Base-by-base conservation (phyloP, 1,284 basidiomycete genomes). In the Trametes sp. region DNA sequence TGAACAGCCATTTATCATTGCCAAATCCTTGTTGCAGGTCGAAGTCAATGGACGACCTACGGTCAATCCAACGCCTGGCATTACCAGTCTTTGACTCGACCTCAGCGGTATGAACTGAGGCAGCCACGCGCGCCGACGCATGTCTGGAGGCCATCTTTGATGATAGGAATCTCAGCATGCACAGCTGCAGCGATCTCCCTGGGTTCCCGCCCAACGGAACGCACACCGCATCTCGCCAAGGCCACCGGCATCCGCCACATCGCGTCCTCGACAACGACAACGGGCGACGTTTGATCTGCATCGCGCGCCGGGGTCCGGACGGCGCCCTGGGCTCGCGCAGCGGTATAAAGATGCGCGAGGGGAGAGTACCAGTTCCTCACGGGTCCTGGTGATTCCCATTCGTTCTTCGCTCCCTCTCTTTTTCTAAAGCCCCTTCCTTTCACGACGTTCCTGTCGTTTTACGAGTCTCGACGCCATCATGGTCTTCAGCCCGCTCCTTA, bases 391-490 rank as follows among this genome's bases (percentile, higher is more conserved):
- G 59, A 61, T 61, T 61, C 54, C 49, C 48, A 16, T 55, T 61
- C 59, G 54, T 56, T 42, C 38, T 54, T 24, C 28, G 36, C 45
- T 33, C 52, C 46, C 59, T 44, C 46, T 51, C 29, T 60, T 59
- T 48, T 49, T 54, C 46, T 54, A 50, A 41, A 60, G 52, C 46
- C 59, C 58, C 24, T n/a, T 41, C 33, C 38, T 54, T 54, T 42
- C 29, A 44, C 59, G 59, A 60, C 59, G 58, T 44, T 23, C 38
- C 7, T 26, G 59, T 60, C 59, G 59, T 54, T 44, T 29, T 60
- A 60, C 52, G 59, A 61, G 59, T 61, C 59, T 61, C 59, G 54
- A 61, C 61, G 57, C 55, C 59, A 65, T 68, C 59, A 65, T 68
- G 63, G 63, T 65, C 46, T 60, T 59, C 64, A 62, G 51, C 23